Evolutionary conservation across 768 basidiomycete species (phyloP).

Genomic region (Boletus edulis): DNA sequence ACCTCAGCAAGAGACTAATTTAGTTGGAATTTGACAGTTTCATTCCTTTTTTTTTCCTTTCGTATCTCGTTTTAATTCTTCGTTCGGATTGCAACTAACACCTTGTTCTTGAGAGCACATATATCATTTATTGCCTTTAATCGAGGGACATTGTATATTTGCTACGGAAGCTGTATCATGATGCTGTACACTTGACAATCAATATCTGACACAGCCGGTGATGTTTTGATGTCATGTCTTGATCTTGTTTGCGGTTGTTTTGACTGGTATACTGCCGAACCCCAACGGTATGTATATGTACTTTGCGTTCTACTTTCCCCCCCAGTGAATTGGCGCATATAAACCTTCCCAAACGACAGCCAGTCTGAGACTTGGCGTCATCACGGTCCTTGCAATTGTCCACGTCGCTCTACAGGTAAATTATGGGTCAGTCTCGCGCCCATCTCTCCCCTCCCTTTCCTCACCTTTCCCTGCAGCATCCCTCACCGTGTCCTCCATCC

Average conservation of each 20-base stretch:
- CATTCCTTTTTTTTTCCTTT: not conserved
- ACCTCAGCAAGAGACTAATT: conserved; percentile 18
- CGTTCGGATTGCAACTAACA: conserved; percentile 14
- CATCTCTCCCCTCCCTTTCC: not conserved
- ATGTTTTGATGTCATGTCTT: too few species aligned
- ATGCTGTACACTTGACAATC: conserved; percentile 3
- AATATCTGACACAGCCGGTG: not conserved
- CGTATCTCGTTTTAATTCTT: conserved; percentile 4
- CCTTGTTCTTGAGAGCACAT: conserved; percentile 11
- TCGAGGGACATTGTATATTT: conserved; percentile 13
- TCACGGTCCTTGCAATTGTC: conserved; percentile 23
- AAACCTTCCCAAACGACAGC: conserved; percentile 28
- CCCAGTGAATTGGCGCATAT: conserved; percentile 32
- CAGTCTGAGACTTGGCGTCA: conserved; percentile 29
- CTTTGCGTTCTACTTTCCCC: not conserved
- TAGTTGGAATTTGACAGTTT: conserved; percentile 14
- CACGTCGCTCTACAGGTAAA: not conserved
- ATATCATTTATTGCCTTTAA: conserved; percentile 16
- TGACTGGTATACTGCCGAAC: conserved; percentile 22
- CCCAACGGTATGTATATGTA: conserved; percentile 21
- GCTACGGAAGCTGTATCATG: conserved; percentile 21
- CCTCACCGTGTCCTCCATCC: conserved; percentile 40
- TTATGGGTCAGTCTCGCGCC: conserved; percentile 38
- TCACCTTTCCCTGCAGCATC: conserved; percentile 29
- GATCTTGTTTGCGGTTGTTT: conserved; percentile 25